A percentile compares a stretch with the other conserved stretches of the same genome.
These are phyloP conservation scores for Bryoerythrophyllum caledonicum DNA, from an alignment of 225 moss, liverwort and hornwort species.

Conservation along the genomic window DNA sequence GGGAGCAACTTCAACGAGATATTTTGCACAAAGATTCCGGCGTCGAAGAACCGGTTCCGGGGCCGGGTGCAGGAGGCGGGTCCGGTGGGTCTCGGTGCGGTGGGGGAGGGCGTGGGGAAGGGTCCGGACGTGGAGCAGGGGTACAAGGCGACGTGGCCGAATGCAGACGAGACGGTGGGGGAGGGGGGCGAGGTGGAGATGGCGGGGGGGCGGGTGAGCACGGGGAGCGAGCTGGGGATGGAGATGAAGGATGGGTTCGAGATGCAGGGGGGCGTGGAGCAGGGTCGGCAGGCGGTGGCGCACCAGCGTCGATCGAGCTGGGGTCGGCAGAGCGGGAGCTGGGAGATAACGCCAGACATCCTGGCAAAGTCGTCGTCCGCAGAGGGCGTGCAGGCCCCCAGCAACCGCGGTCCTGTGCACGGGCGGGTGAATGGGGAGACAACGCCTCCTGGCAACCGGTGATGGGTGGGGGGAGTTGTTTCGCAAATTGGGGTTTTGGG, in stretches of 20 bases:
- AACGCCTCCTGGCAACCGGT: conserved; percentile 77
- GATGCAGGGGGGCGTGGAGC: conserved; percentile 59
- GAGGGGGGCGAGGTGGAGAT: conserved; percentile 72
- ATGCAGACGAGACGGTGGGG: conserved; percentile 50
- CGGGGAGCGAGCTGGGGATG: conserved; percentile 85
- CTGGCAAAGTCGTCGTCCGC: conserved; percentile 66
- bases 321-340: conserved; percentile 95
- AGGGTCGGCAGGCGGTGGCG: conserved; percentile 48
- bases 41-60: conserved; percentile 86
- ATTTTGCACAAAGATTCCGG: conserved; percentile 66
- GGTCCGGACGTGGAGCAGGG: conserved; percentile 76
- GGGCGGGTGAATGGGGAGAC: conserved; percentile 65
- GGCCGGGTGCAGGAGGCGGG: conserved; percentile 53
- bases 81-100: conserved; percentile 48
- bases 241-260: conserved; percentile 94
- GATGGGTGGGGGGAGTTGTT: conserved; percentile 23
- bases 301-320: conserved; percentile 91
- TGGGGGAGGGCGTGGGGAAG: conserved; percentile 39
- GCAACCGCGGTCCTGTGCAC: neutral
- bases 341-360: conserved; percentile 96
- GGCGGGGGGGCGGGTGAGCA: conserved; percentile 86
- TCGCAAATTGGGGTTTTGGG: neutral
- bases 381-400: conserved; percentile 33
- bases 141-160: conserved; percentile 80
- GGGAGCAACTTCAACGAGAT: conserved; percentile 81